A percentile compares a stretch with the other conserved stretches of the same genome.
Conservation (phyloP, 2,329 filamentous ascomycete species). For the Nothopassalora personata region DNA sequence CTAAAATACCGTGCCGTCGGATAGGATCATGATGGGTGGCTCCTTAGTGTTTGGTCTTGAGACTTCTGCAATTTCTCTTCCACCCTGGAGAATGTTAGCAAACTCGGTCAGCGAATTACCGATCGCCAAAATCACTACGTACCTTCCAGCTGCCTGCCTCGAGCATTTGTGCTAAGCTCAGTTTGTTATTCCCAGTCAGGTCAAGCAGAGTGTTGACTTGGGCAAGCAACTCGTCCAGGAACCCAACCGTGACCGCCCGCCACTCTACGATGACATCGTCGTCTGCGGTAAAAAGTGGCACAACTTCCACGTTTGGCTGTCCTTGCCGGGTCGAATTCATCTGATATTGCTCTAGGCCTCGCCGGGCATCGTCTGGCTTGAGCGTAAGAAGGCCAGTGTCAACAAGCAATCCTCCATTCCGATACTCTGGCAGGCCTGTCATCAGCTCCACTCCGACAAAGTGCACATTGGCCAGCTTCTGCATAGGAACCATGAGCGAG, state of each 20-base stretch:
- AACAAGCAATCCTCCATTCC: slow-evolving; percentile 84
- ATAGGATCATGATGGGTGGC: slow-evolving; percentile 91
- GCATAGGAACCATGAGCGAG: slow-evolving; percentile 88
- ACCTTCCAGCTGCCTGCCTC: slow-evolving; percentile 99
- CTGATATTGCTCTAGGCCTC: slow-evolving; percentile 64
- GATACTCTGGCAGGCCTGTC: slow-evolving; percentile 85
- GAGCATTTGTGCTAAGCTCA: slow-evolving; percentile 81
- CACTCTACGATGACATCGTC: slow-evolving; percentile 78
- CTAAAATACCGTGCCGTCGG: slow-evolving; percentile 93
- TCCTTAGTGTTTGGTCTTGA: slow-evolving; percentile 94
- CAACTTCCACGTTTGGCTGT: slow-evolving; percentile 65
- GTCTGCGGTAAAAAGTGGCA: slow-evolving; percentile 65
- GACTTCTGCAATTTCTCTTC: slow-evolving; percentile 91
- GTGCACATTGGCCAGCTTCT: slow-evolving; percentile 70
- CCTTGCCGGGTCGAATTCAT: slow-evolving; percentile 68
- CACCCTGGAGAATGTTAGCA: slow-evolving; percentile 55
- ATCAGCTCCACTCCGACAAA: slow-evolving; percentile 78
- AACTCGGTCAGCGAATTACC: not conserved
- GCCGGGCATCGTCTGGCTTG: slow-evolving; percentile 62
- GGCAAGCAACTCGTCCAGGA: slow-evolving; percentile 63
- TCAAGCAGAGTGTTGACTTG: slow-evolving; percentile 65
- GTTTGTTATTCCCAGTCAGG: slow-evolving; percentile 61
- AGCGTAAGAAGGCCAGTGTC: slow-evolving; percentile 76
- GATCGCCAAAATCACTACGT: slow-evolving; percentile 30
- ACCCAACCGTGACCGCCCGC: slow-evolving; percentile 69